These are phyloP conservation scores for Leccinum ochraceum DNA, from an alignment of 768 basidiomycete species.

Conservation along the genomic window DNA sequence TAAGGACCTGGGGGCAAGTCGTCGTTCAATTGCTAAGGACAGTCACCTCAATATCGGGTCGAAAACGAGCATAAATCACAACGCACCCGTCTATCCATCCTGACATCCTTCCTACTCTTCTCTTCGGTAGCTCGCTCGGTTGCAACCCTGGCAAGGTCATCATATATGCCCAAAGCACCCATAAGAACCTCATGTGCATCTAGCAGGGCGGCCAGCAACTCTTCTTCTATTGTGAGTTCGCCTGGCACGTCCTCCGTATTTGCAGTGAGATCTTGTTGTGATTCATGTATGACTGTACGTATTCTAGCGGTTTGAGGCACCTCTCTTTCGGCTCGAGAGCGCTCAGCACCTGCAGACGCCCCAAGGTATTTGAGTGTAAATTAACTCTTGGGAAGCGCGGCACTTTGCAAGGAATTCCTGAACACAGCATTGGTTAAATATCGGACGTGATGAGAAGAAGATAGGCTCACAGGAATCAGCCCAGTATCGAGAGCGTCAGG, in stretches of 20 bases:
- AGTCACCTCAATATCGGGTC: slow-evolving; percentile 22
- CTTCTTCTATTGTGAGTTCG: slow-evolving; percentile 71
- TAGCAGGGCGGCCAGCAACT: slow-evolving; percentile 70
- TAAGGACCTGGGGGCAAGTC: slow-evolving; percentile 18
- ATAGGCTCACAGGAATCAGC: slow-evolving; percentile 61
- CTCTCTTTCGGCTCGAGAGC: slow-evolving; percentile 48
- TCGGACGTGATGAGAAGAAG: not conserved
- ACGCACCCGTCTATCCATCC: slow-evolving; percentile 64
- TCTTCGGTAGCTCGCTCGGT: slow-evolving; percentile 58
- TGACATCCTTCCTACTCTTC: slow-evolving; percentile 65
- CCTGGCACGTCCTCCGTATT: slow-evolving; percentile 35
- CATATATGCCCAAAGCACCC: slow-evolving; percentile 69
- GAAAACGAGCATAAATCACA: slow-evolving; percentile 23
- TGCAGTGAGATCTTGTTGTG: slow-evolving; percentile 24
- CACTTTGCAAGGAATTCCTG: slow-evolving; percentile 87
- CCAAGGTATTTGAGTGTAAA: slow-evolving; percentile 86
- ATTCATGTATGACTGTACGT: slow-evolving; percentile 23
- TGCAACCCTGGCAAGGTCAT: slow-evolving; percentile 73
- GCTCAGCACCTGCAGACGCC: slow-evolving; percentile 82
- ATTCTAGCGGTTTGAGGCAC: slow-evolving; percentile 11
- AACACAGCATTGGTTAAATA: not conserved
- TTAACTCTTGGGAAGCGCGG: slow-evolving; percentile 77
- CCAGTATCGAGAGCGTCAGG: slow-evolving; percentile 67
- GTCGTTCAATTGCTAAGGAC: slow-evolving; percentile 25
- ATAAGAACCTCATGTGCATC: slow-evolving; percentile 72